Evolutionary conservation across 352 stramenopile species (phyloP).

Genomic region (Globisporangium spinosum): DNA sequence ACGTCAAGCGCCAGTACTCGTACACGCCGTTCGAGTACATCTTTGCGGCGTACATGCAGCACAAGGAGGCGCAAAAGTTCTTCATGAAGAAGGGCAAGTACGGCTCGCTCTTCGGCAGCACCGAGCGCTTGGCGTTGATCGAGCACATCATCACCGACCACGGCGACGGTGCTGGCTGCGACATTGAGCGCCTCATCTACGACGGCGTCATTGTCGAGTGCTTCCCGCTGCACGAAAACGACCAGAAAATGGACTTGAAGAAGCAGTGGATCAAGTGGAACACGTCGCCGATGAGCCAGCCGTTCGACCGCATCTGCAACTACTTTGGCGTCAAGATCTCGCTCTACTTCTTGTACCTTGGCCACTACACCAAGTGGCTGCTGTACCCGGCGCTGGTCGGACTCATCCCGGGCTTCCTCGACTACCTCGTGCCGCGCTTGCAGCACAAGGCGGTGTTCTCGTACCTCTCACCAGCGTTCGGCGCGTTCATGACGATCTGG

Average conservation of each 20-base stretch:
- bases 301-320: conserved; percentile 75
- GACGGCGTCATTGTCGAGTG: conserved; percentile 73
- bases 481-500: conserved; percentile 89
- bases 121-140: conserved; percentile 74
- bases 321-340: conserved; percentile 92
- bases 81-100: conserved; percentile 58
- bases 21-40: conserved; percentile 86
- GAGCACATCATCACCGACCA: conserved; percentile 84
- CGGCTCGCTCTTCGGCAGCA: conserved; percentile 70
- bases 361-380: conserved; percentile 95
- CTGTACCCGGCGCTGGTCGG: conserved; percentile 92
- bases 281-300: conserved; percentile 69
- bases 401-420: conserved; percentile 82
- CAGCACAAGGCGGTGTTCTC: conserved; percentile 62
- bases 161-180: conserved; percentile 51
- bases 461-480: conserved; percentile 74
- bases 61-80: conserved; percentile 59
- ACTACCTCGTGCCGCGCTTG: conserved; percentile 42
- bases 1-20: conserved; percentile 73
- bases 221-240: conserved; percentile 74
- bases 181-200: conserved; percentile 74
- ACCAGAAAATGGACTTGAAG: conserved; percentile 56
- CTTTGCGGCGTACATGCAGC: conserved; percentile 77
- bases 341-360: conserved; percentile 97
- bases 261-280: conserved; percentile 70